Conservation (phyloP, 257 asterid species). For the Lycium barbarum region DNA sequence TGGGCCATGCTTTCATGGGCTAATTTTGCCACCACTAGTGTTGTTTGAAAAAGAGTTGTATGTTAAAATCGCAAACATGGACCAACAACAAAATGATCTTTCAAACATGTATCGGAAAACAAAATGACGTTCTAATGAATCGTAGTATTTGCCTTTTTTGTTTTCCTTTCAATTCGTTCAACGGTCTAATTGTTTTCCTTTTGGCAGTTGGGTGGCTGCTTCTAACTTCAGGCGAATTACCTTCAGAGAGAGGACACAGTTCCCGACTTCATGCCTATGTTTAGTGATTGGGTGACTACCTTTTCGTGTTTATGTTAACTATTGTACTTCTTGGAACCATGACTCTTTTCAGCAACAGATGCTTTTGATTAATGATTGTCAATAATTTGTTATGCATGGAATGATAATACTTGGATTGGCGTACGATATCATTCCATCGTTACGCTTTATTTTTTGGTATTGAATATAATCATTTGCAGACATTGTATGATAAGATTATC, state of each 20-base stretch:
- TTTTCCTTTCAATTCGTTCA: background rate
- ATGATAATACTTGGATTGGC: background rate
- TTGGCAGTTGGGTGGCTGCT: constrained; percentile 90
- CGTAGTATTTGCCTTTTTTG: background rate
- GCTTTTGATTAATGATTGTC: background rate
- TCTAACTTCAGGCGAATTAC: constrained; percentile 43
- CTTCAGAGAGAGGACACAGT: background rate
- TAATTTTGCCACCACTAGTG: background rate
- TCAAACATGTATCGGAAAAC: background rate
- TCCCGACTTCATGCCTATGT: background rate
- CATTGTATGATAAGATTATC: background rate
- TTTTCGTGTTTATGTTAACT: background rate
- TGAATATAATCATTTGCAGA: background rate
- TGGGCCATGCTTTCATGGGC: no score
- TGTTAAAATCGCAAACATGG: background rate
- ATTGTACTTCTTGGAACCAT: background rate
- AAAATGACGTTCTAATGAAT: background rate
- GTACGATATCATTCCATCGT: background rate
- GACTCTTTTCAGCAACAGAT: background rate
- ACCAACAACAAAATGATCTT: background rate
- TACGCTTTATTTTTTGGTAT: background rate
- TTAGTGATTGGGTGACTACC: background rate
- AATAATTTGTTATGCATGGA: background rate
- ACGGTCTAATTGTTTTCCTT: background rate
- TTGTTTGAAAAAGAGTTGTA: background rate